Conservation (phyloP, 805 yeast species). For the Wickerhamiella kurtzmanii region DNA sequence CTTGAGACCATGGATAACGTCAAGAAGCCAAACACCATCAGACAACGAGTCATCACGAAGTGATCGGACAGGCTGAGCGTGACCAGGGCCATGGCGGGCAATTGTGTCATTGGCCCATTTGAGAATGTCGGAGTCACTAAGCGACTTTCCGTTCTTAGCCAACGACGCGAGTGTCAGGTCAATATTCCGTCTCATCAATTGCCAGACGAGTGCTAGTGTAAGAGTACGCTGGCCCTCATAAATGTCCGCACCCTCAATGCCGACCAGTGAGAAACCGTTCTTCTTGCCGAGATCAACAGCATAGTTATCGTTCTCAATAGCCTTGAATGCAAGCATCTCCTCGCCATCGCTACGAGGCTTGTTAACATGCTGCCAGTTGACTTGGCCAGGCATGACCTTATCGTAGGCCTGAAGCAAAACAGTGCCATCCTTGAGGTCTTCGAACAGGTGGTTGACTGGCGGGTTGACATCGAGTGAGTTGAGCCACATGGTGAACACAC, state of each 20-base stretch:
- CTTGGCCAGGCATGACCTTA: constrained; percentile 89
- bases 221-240: constrained; percentile 83
- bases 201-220: constrained; percentile 93
- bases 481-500: constrained; percentile 95
- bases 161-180: constrained; percentile 65
- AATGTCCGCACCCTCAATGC: constrained; percentile 96
- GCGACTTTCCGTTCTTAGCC: constrained; percentile 57
- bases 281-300: constrained; percentile 95
- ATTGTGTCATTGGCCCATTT: constrained; percentile 84
- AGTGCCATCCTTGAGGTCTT: constrained; percentile 88
- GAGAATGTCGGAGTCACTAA: constrained; percentile 75
- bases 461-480: constrained; percentile 95
- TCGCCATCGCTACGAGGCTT: constrained; percentile 71
- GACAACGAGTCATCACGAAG: constrained; percentile 72
- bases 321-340: constrained; percentile 69
- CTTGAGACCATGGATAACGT: constrained; percentile 80
- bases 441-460: constrained; percentile 79
- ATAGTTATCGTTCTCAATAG: constrained; percentile 92
- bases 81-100: constrained; percentile 58
- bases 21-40: constrained; percentile 70
- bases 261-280: constrained; percentile 84
- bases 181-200: constrained; percentile 93
- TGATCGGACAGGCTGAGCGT: constrained; percentile 55
- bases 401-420: constrained; percentile 84
- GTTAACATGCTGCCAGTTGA: constrained; percentile 65